Conservation (phyloP, 148 eudicot genomes). For the Bassia scoparia region DNA sequence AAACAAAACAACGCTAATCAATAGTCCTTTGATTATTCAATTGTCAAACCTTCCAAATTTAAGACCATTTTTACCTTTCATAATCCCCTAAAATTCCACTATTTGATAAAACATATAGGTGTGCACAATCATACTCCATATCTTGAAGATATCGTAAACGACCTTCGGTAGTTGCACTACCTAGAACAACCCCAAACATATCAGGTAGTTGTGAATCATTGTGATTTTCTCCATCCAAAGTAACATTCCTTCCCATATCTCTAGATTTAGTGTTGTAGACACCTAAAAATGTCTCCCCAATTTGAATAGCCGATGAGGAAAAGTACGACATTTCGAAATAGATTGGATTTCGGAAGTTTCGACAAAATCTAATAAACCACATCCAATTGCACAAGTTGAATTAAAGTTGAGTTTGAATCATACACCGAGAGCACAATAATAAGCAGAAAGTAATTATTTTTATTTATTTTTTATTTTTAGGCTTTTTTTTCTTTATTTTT, state of each 20-base stretch:
- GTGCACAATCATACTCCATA: slow-evolving; percentile 11
- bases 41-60: too few species aligned
- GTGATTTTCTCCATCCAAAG: not conserved
- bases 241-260: not conserved
- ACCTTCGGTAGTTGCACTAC: not conserved
- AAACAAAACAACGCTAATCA: not conserved
- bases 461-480: too few species aligned
- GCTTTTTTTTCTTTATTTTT: too few species aligned
- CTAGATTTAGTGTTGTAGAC: not conserved
- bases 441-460: too few species aligned
- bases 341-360: too few species aligned
- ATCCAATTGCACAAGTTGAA: too few species aligned
- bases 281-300: too few species aligned
- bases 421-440: too few species aligned
- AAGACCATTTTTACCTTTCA: not conserved
- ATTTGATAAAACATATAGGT: not conserved
- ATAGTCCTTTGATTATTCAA: not conserved
- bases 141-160: not conserved
- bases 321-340: too few species aligned
- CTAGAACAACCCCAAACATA: not conserved
- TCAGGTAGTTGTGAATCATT: not conserved
- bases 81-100: not conserved
- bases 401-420: too few species aligned
- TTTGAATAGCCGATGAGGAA: too few species aligned
- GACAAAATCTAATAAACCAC: too few species aligned